These are phyloP conservation scores for Penstemon eatonii DNA, from an alignment of 257 asterid species.

Conservation along the genomic window DNA sequence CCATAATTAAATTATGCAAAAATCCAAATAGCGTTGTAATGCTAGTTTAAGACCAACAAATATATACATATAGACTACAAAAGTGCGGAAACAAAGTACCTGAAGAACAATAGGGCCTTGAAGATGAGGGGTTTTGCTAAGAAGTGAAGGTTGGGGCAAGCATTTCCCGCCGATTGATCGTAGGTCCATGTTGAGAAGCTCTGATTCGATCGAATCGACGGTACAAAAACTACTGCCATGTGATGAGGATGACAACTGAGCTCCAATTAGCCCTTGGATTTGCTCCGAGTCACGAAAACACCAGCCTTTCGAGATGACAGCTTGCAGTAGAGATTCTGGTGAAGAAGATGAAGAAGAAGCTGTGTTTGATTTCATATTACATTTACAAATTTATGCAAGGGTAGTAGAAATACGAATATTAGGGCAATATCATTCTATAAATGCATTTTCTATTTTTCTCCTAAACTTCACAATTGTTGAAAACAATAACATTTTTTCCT, in stretches of 20 bases:
- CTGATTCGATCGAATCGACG: slow-evolving; percentile 63
- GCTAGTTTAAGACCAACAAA: neutral
- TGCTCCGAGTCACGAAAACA: slow-evolving; percentile 45
- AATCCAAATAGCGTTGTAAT: slow-evolving; percentile 9
- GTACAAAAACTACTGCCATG: slow-evolving; percentile 23
- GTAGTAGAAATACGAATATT: neutral
- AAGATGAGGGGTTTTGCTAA: slow-evolving; percentile 54
- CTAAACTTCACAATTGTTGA: too few species aligned
- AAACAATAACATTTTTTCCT: too few species aligned
- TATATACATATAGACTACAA: neutral
- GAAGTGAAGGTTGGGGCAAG: slow-evolving; percentile 60
- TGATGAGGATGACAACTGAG: slow-evolving; percentile 35
- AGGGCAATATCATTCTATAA: neutral
- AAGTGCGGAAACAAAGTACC: slow-evolving; percentile 36
- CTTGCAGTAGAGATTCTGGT: slow-evolving; percentile 35
- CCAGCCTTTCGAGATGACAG: slow-evolving; percentile 74
- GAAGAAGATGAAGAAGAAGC: slow-evolving; percentile 38
- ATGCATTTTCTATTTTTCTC: too few species aligned
- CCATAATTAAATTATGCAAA: neutral
- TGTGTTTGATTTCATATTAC: slow-evolving; percentile 41
- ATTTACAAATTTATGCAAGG: neutral
- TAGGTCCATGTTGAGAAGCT: slow-evolving; percentile 64
- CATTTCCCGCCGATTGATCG: slow-evolving; percentile 74
- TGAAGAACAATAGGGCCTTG: slow-evolving; percentile 74
- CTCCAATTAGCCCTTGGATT: slow-evolving; percentile 43